phyloP scores from a whole-genome alignment of 148 eudicot genomes.

The Gaultheria prostrata region DNA sequence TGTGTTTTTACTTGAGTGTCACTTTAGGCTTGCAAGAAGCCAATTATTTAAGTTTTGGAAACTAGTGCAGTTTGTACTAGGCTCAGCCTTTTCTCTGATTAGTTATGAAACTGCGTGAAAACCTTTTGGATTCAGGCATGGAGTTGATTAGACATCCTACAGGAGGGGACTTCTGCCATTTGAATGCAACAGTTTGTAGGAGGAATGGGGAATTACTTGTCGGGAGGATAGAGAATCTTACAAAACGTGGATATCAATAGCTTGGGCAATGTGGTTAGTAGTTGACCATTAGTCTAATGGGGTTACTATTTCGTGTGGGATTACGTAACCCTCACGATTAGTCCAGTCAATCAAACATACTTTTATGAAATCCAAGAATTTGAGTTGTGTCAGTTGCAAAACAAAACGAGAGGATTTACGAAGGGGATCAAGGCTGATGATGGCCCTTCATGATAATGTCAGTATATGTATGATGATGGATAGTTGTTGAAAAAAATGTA shows the following conservation, averaged over 20 bases:
- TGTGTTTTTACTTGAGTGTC: not conserved
- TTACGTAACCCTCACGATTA: not conserved
- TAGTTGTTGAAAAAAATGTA: not conserved
- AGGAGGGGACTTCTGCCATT: not conserved
- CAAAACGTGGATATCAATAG: not conserved
- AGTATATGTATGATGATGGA: not conserved
- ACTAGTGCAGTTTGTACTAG: not conserved
- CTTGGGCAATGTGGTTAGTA: not conserved
- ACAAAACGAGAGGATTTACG: not conserved
- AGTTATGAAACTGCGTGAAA: not conserved
- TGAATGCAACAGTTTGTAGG: not conserved
- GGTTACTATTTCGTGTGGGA: not conserved
- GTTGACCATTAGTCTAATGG: not conserved
- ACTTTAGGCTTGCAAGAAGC: constrained; percentile 4
- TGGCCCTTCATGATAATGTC: not conserved
- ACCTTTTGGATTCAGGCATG: not conserved
- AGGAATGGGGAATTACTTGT: not conserved
- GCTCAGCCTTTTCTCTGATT: not conserved
- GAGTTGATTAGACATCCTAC: not conserved
- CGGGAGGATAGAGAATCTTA: not conserved
- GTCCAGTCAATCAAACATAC: not conserved
- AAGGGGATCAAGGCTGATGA: not conserved
- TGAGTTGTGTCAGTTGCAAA: not conserved
- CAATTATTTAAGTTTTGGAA: not conserved
- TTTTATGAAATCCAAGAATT: not conserved